Percentiles rank a stretch among this genome's conserved stretches.
Conservation (phyloP, 192 early-diverging fungal species). For the Linnemannia hyalina region DNA sequence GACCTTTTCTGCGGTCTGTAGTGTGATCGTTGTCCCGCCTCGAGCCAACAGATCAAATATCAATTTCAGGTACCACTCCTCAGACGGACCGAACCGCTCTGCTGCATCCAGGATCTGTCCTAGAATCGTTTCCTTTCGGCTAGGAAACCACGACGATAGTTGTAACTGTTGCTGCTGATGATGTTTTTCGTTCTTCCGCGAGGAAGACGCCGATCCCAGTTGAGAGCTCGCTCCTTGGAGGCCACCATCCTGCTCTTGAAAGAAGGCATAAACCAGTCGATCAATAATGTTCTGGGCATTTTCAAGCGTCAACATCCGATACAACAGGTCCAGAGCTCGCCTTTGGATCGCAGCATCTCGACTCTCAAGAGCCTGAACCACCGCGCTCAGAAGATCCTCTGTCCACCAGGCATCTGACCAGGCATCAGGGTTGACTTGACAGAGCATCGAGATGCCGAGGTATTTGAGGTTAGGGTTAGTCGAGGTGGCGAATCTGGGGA, state of each 20-base stretch:
- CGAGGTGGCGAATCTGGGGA: slow-evolving; percentile 57
- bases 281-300: slow-evolving; percentile 55
- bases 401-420: slow-evolving; percentile 55
- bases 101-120: slow-evolving; percentile 49
- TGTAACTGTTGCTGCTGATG: background rate
- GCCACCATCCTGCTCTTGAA: slow-evolving; percentile 29
- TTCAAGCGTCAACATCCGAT: slow-evolving; percentile 45
- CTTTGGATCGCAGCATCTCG: slow-evolving; percentile 33
- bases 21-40: slow-evolving; percentile 16
- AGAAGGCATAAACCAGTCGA: slow-evolving; percentile 38
- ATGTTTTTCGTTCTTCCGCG: background rate
- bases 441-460: slow-evolving; percentile 59
- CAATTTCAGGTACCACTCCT: slow-evolving; percentile 38
- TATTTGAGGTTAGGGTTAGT: slow-evolving; percentile 66
- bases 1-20: slow-evolving; percentile 33
- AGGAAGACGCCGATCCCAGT: background rate
- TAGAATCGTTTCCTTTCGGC: slow-evolving; percentile 42
- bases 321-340: slow-evolving; percentile 37
- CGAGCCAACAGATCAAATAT: slow-evolving; percentile 36
- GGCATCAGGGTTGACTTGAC: slow-evolving; percentile 44
- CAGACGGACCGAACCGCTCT: slow-evolving; percentile 43
- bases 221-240: background rate
- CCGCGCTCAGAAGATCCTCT: slow-evolving; percentile 31
- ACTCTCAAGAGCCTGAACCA: slow-evolving; percentile 41
- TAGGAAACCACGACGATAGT: background rate